Conservation (phyloP, 805 yeast species). For the Yamadazyma ubonensis region DNA sequence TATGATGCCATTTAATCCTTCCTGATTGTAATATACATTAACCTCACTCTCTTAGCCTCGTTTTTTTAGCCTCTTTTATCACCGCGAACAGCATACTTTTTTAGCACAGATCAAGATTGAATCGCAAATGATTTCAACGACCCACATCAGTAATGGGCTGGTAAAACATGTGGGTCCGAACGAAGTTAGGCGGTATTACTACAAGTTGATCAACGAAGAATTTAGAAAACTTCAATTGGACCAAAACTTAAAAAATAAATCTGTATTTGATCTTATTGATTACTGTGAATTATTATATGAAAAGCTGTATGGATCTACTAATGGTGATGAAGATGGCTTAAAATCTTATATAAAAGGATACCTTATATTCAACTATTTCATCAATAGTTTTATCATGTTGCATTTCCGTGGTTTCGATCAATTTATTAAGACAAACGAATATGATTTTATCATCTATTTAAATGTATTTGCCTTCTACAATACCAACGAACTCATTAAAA, state of each 20-base stretch:
- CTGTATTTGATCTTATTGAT: slow-evolving; percentile 43
- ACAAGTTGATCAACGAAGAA: slow-evolving; percentile 30
- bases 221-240: slow-evolving; percentile 40
- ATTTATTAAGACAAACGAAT: slow-evolving; percentile 35
- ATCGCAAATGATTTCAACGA: slow-evolving; percentile 1
- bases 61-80: neutral
- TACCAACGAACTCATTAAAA: slow-evolving; percentile 25
- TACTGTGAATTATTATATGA: slow-evolving; percentile 40
- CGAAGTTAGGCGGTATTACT: slow-evolving; percentile 22
- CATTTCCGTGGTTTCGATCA: slow-evolving; percentile 43
- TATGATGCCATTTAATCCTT: slow-evolving; percentile 41
- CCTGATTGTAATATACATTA: slow-evolving; percentile 4
- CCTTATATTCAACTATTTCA: slow-evolving; percentile 42
- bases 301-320: slow-evolving; percentile 18
- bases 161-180: slow-evolving; percentile 9
- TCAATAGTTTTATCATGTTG: slow-evolving; percentile 41
- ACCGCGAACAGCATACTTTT: no score
- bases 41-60: neutral
- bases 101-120: neutral
- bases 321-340: slow-evolving; percentile 20
- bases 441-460: slow-evolving; percentile 42
- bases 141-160: neutral
- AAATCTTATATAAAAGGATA: slow-evolving; percentile 35
- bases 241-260: slow-evolving; percentile 24
- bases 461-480: slow-evolving; percentile 42